Conservation (phyloP, 768 basidiomycete genomes). For the Boletus reticuloceps region DNA sequence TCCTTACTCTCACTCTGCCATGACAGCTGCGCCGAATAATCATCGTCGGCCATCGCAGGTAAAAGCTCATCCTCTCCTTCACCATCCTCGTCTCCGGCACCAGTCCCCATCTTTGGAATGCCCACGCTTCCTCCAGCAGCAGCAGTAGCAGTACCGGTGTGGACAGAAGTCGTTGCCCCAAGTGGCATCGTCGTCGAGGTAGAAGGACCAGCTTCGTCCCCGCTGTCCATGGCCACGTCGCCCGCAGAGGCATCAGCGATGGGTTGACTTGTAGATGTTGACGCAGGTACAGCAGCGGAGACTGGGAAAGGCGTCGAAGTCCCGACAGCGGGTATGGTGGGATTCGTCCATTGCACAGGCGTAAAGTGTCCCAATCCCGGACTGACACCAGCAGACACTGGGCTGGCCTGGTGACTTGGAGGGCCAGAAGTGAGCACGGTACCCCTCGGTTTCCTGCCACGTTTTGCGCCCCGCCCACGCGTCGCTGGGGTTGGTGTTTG, state of each 20-base stretch:
- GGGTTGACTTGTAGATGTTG: conserved; percentile 8
- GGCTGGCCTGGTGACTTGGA: conserved; percentile 9
- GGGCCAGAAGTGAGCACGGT: conserved; percentile 7
- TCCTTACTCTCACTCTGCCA: conserved; percentile 89
- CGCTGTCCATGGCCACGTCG: conserved; percentile 14
- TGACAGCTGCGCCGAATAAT: conserved; percentile 78
- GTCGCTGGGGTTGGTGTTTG: conserved; percentile 22
- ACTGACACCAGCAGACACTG: background rate
- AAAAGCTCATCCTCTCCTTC: conserved; percentile 78
- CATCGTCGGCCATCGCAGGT: conserved; percentile 86
- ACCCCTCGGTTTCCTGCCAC: conserved; percentile 25
- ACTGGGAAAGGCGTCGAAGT: conserved; percentile 13
- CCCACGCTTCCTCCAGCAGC: background rate
- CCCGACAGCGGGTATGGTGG: conserved; percentile 7
- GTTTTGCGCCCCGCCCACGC: conserved; percentile 26
- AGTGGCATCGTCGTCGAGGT: background rate
- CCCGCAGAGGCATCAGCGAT: background rate
- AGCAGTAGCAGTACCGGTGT: background rate
- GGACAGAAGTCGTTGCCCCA: background rate
- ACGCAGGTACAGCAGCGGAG: background rate
- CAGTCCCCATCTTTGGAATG: conserved; percentile 10
- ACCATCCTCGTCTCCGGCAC: conserved; percentile 44
- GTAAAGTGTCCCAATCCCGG: conserved; percentile 25
- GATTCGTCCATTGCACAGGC: conserved; percentile 40
- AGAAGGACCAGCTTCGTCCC: conserved; percentile 21